A percentile compares a stretch with the other conserved stretches of the same genome.
Conservation (phyloP, 352 stramenopile species). For the Thraustochytrium sp. region DNA sequence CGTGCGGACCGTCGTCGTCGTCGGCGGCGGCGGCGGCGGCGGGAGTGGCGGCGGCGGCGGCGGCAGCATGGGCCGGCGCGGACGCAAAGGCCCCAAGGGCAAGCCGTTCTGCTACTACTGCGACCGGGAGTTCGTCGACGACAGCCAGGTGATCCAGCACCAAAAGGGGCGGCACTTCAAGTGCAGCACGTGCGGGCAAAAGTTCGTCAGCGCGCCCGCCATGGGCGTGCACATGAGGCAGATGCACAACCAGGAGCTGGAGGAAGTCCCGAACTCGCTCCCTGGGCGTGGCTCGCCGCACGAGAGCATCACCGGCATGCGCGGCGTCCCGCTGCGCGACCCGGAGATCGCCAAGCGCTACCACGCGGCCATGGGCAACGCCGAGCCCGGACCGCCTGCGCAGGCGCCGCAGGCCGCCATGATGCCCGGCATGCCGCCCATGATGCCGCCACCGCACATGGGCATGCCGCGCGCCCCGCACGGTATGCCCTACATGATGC, state of each 20-base stretch:
- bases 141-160: conserved; percentile 83
- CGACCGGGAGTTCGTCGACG: conserved; percentile 79
- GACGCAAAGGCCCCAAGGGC: background rate
- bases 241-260: conserved; percentile 3
- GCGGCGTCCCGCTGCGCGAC: background rate
- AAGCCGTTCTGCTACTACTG: conserved; percentile 79
- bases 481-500: no score
- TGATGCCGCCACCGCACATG: background rate
- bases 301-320: background rate
- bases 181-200: background rate
- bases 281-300: background rate
- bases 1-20: no score
- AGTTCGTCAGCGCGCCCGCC: conserved; percentile 28
- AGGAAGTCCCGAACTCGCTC: conserved; percentile 1
- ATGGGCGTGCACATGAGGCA: conserved; percentile 31
- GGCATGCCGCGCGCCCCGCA: no score
- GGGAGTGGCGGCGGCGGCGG: background rate
- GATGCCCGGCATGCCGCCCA: no score
- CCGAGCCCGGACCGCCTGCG: background rate
- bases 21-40: background rate
- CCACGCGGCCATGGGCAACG: background rate
- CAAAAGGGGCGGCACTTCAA: conserved; percentile 82
- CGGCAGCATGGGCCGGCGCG: conserved; percentile 7
- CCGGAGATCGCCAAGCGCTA: conserved; percentile 14
- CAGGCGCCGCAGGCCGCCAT: no score